Percentiles rank a stretch among this genome's conserved stretches.
Conservation (phyloP, 2,329 filamentous ascomycete genomes). For the Ascochyta viciae-villosae region DNA sequence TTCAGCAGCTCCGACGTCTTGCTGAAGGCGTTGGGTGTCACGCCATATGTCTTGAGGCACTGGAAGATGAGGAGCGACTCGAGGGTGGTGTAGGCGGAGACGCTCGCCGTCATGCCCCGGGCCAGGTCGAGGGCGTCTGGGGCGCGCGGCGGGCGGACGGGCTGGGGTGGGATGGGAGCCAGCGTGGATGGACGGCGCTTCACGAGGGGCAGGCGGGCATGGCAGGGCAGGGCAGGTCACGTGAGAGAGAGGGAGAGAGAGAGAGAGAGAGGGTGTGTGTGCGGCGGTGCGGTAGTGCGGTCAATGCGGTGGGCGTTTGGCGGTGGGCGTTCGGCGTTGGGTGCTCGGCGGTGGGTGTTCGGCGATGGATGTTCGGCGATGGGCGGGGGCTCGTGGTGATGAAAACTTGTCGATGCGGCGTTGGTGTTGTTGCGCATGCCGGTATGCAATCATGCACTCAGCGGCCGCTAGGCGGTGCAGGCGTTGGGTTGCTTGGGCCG, state of each 20-base stretch:
- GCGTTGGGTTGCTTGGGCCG: slow-evolving; percentile 4
- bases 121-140: slow-evolving; percentile 9
- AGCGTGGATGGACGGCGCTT: slow-evolving; percentile 27
- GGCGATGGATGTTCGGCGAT: background rate
- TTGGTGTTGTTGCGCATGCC: slow-evolving; percentile 19
- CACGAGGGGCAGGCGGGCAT: slow-evolving; percentile 33
- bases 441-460: background rate
- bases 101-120: slow-evolving; percentile 63
- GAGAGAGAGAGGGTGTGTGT: background rate
- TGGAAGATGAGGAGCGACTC: slow-evolving; percentile 88
- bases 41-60: slow-evolving; percentile 72
- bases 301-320: background rate
- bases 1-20: slow-evolving; percentile 77
- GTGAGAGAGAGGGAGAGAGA: slow-evolving; percentile 5
- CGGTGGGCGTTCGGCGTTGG: background rate
- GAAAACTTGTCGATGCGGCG: slow-evolving; percentile 22
- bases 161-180: slow-evolving; percentile 44
- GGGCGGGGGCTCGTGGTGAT: slow-evolving; percentile 20
- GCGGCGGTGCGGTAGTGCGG: slow-evolving; percentile 24
- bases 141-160: slow-evolving; percentile 40
- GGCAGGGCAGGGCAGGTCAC: slow-evolving; percentile 24
- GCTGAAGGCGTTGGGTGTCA: slow-evolving; percentile 70
- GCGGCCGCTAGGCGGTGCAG: slow-evolving; percentile 2
- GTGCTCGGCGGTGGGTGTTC: no score
- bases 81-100: slow-evolving; percentile 78